Percentiles rank a stretch among this genome's conserved stretches.
These are phyloP conservation scores for Aspergillus eucalypticola DNA, from an alignment of 2,329 filamentous ascomycete species.

Conservation along the genomic window DNA sequence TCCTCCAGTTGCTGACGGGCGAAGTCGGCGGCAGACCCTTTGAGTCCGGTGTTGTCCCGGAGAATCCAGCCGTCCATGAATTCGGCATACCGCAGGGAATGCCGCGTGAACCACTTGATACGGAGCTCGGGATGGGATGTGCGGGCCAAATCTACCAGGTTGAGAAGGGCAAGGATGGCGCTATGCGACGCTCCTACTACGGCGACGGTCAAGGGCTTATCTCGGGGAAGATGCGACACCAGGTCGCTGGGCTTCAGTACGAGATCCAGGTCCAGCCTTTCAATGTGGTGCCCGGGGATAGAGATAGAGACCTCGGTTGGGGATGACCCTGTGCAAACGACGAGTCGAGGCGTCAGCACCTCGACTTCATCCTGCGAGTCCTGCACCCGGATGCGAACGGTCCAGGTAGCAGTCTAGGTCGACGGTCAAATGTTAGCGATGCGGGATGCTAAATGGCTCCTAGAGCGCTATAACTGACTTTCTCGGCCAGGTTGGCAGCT, in stretches of 20 bases:
- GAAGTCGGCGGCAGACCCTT: constrained; percentile 62
- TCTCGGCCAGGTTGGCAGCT: constrained; percentile 34
- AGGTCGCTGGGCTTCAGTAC: constrained; percentile 58
- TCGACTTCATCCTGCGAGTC: constrained; percentile 31
- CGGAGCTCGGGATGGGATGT: constrained; percentile 55
- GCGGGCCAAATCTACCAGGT: constrained; percentile 57
- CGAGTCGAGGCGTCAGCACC: constrained; percentile 47
- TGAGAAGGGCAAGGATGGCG: constrained; percentile 63
- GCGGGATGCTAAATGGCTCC: background rate
- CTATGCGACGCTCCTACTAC: constrained; percentile 65
- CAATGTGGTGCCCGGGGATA: constrained; percentile 39
- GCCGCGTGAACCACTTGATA: constrained; percentile 65
- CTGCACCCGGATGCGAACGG: constrained; percentile 32
- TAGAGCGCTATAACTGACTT: constrained; percentile 24
- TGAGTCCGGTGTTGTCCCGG: constrained; percentile 66
- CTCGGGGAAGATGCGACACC: constrained; percentile 40
- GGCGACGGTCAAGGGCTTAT: constrained; percentile 48
- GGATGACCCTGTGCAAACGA: constrained; percentile 61
- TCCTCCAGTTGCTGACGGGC: constrained; percentile 61
- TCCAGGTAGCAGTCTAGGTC: constrained; percentile 34
- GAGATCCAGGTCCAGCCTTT: constrained; percentile 55
- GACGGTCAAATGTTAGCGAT: constrained; percentile 17
- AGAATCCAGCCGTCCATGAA: constrained; percentile 65
- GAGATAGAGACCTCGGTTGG: constrained; percentile 51
- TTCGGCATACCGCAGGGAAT: constrained; percentile 61